phyloP scores from a whole-genome alignment of 345 rosid genomes.

The Eucalyptus cloeziana region DNA sequence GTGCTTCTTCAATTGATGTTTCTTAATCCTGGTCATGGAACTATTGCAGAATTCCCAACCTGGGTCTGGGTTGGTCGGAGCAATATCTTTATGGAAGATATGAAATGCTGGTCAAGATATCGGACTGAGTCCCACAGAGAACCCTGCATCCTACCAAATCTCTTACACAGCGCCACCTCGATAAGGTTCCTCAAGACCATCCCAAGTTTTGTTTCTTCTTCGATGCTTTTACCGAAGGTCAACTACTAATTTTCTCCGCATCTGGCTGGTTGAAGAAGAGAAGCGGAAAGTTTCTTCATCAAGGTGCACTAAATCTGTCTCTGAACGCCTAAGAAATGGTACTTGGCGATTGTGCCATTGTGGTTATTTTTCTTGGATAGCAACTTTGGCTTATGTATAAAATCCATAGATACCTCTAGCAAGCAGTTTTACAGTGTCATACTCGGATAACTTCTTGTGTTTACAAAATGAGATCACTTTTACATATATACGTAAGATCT shows the following conservation, averaged over 20 bases:
- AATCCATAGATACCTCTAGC: background rate
- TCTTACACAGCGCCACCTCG: slow-evolving; percentile 68
- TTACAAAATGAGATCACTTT: background rate
- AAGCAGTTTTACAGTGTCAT: background rate
- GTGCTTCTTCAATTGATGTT: background rate
- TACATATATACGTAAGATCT: background rate
- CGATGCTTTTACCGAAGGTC: background rate
- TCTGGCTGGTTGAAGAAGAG: slow-evolving; percentile 54
- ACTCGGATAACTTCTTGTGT: background rate
- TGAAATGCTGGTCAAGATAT: slow-evolving; percentile 31
- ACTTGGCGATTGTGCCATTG: background rate
- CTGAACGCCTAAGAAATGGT: slow-evolving; percentile 83
- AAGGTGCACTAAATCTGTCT: slow-evolving; percentile 35
- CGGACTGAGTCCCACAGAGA: slow-evolving; percentile 30
- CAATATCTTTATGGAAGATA: slow-evolving; percentile 64
- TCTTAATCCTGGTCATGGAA: background rate
- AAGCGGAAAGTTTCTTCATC: slow-evolving; percentile 47
- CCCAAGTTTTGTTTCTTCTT: background rate
- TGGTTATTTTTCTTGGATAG: background rate
- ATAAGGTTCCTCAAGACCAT: slow-evolving; percentile 39
- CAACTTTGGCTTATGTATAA: background rate
- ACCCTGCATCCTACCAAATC: slow-evolving; percentile 53
- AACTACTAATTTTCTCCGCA: background rate
- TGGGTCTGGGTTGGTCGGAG: slow-evolving; percentile 68
- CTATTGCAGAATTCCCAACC: slow-evolving; percentile 55